Conservation (phyloP, 768 basidiomycete genomes). For the Mycena albidolilacea region DNA sequence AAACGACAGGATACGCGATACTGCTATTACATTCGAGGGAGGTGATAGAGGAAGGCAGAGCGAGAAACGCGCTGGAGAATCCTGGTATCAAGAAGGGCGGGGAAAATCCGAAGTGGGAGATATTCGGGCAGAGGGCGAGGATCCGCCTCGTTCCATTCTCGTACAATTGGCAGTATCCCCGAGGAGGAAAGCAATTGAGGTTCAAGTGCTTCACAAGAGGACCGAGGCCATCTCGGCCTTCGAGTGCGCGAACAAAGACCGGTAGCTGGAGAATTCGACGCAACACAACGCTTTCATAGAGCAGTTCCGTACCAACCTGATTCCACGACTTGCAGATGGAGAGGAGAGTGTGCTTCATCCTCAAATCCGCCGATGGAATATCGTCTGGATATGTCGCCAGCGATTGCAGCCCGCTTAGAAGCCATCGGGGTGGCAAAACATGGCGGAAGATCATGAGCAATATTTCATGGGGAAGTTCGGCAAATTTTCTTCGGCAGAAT, state of each 20-base stretch:
- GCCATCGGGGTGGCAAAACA: neutral
- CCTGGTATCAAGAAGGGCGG: constrained; percentile 3
- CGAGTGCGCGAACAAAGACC: constrained; percentile 5
- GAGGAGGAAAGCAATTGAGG: constrained; percentile 8
- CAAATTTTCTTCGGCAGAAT: too few species aligned
- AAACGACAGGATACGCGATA: too few species aligned
- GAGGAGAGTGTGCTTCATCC: neutral
- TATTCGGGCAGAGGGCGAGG: constrained; percentile 24
- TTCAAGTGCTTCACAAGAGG: neutral
- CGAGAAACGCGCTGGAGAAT: neutral
- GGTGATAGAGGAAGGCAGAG: neutral
- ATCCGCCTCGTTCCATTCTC: neutral
- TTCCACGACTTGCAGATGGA: constrained; percentile 7
- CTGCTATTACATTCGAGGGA: too few species aligned
- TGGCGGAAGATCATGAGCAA: neutral
- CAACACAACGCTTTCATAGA: neutral
- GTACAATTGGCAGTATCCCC: constrained; percentile 2
- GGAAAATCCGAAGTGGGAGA: constrained; percentile 14
- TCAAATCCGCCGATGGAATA: neutral
- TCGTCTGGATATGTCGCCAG: neutral
- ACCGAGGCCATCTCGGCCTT: neutral
- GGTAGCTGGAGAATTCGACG: constrained; percentile 1
- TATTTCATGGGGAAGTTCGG: neutral
- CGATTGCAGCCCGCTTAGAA: neutral
- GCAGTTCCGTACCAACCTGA: neutral